Base-by-base conservation (phyloP, 164 flowering plant genomes). In the Houttuynia cordata region DNA sequence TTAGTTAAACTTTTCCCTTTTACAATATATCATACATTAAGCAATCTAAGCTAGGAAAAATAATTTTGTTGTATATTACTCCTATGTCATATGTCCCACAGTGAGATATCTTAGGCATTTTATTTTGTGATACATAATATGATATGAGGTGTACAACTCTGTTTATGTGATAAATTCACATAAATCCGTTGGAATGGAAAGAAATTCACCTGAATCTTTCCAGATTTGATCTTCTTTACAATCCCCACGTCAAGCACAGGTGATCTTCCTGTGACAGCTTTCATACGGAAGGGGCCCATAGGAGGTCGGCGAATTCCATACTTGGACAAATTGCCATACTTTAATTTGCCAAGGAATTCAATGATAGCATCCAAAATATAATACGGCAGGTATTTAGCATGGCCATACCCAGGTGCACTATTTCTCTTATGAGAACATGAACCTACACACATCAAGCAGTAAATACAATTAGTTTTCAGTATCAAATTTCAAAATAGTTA, bases 201-300 rank as follows among this genome's bases (percentile, higher is more conserved):
- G 2, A 30, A 30, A 30, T 6, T 30, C 6, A 6, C 37, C 37
- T 75, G 74, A 55, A 80, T 77, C 45, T 80, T 64, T 2, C 76
- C 67, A 17, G 76, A 66, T 54, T 67, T 68, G 55, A 80, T 80
- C 63, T 74, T 80, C 24, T 51, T 8, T 1, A 50, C 10, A 17
- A 81, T 74, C 14, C 84, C 84, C 14, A 74, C 73, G 41, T 80
- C 81, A 20, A 78, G 24, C 6, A 78, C 66, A 0, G 84, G 78
- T 37, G 58, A 70, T 20, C 65, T 70, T 1, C 84, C 81, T 8
- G 61, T 61, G 57, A 53, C 68, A 0, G 17, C 68, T 64, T 75
- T 80, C 45, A 68, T 19, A 17, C 22, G 18, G 59, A 74, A 72
- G 1, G 81, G 84, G 0, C 84, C 81, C 57, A 75, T 76, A 21